These are phyloP conservation scores for Solanum hybrid DNA, from an alignment of 305 asterid species.

Conservation along the genomic window DNA sequence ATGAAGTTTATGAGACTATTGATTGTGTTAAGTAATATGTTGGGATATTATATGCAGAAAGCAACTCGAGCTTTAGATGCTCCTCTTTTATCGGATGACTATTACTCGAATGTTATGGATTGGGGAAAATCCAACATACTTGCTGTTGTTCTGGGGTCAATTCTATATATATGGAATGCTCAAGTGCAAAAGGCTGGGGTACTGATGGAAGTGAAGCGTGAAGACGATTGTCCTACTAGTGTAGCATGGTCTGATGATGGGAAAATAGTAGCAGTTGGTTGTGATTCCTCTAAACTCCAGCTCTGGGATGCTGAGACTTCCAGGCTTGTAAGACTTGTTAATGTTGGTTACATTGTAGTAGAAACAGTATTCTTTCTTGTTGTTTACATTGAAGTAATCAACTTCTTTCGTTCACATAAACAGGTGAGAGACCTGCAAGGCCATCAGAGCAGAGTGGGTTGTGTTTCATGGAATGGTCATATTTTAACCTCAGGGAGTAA, in stretches of 20 bases:
- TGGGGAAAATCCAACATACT: constrained; percentile 63
- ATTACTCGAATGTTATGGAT: constrained; percentile 51
- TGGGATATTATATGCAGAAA: constrained; percentile 25
- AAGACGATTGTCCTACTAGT: constrained; percentile 36
- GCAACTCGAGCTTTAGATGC: constrained; percentile 48
- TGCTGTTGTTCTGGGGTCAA: constrained; percentile 48
- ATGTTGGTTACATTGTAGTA: background rate
- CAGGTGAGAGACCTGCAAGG: constrained; percentile 52
- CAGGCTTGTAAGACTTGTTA: constrained; percentile 33
- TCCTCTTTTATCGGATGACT: constrained; percentile 39
- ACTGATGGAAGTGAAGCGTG: constrained; percentile 22
- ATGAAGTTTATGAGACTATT: background rate
- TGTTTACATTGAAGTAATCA: background rate
- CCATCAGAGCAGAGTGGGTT: constrained; percentile 41
- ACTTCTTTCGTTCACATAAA: background rate
- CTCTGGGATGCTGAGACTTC: constrained; percentile 59
- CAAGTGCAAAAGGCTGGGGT: constrained; percentile 8
- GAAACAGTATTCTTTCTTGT: background rate
- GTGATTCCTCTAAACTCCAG: constrained; percentile 26
- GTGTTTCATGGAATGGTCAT: constrained; percentile 54
- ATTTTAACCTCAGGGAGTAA: constrained; percentile 55
- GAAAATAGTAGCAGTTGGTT: constrained; percentile 46
- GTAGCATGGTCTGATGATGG: constrained; percentile 68
- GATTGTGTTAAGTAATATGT: background rate
- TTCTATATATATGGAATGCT: constrained; percentile 43